Evolutionary conservation across 176 grass and related monocot species (phyloP).

Genomic region (Juncus effusus): DNA sequence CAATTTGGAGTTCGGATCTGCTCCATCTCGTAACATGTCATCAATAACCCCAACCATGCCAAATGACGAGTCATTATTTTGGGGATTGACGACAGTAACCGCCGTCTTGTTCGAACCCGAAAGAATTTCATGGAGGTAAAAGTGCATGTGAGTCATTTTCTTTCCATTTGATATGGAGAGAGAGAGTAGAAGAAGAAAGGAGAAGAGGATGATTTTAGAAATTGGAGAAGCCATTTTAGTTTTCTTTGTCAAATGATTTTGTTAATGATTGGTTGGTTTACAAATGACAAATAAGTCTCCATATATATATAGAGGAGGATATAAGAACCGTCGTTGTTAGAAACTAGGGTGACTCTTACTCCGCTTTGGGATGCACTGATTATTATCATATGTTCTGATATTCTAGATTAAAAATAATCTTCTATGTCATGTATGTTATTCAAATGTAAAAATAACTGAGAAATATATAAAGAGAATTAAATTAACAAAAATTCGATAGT

Average conservation of each 20-base stretch:
- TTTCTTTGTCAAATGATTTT: not conserved
- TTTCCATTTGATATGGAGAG: not conserved
- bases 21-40: not conserved
- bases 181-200: slow-evolving; percentile 12
- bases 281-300: too few relatives aligned
- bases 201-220: slow-evolving; percentile 11
- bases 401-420: too few relatives aligned
- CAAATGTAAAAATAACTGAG: too few relatives aligned
- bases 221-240: not conserved
- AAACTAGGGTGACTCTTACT: too few relatives aligned
- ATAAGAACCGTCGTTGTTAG: too few relatives aligned
- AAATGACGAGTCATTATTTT: not conserved
- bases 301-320: too few relatives aligned
- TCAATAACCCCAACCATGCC: not conserved
- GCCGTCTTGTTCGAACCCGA: not conserved
- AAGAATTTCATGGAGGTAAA: slow-evolving; percentile 9
- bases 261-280: too few relatives aligned
- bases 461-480: too few relatives aligned
- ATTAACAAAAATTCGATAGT: too few relatives aligned
- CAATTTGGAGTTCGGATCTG: not conserved
- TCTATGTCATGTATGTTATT: too few relatives aligned
- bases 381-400: too few relatives aligned
- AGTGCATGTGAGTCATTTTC: slow-evolving; percentile 19
- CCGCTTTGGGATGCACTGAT: too few relatives aligned
- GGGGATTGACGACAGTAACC: not conserved